Evolutionary conservation across 441 rosid genomes (phyloP), one percentile per base, ranked within the genome.

Genomic region (Flueggea neowawraea): DNA sequence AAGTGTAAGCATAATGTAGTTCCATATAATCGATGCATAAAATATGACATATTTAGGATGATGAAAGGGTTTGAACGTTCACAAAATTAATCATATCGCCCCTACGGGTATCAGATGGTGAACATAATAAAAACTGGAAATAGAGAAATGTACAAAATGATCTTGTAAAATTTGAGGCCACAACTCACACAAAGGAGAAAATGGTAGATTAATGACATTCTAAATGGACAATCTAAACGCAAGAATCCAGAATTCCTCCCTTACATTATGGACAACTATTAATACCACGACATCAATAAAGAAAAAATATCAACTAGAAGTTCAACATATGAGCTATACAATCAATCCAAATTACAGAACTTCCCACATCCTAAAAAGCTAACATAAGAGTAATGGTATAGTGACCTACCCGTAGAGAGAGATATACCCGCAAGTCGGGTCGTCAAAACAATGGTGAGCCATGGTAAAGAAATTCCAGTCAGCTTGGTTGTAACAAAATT

Each of bases 271-370:
- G 43, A 65, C 52, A 68, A 60, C 60, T 44, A 60, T 6, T 22
- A 22, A 22, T 22, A 58, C 61, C 53, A 31, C 50, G 45, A 44
- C 32, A 11, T n/a, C 6, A 6, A 16, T n/a, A 49, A 16, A 60
- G 15, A 55, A 39, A n/a, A 55, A 53, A 22, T 55, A 62, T 76
- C 76, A 67, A 69, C 66, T 55, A 31, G 41, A 52, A 61, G 50
- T 70, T 68, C 65, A 41, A 71, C 64, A 65, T 62, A 66, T 59
- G 67, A 50, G 58, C 82, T 78, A 73, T 78, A 81, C 85, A 76
- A 43, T 3, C 66, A 72, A 73, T 72, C 55, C 62, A 64, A 63
- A 51, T 57, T 69, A 65, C 73, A 75, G 71, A 68, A 16, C 44
- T 62, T 70, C 70, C 69, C 45, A 64, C 41, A 41, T 64, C 64